Base-by-base conservation (phyloP, 2,329 filamentous ascomycete genomes). In the Fusarium robinianum region DNA sequence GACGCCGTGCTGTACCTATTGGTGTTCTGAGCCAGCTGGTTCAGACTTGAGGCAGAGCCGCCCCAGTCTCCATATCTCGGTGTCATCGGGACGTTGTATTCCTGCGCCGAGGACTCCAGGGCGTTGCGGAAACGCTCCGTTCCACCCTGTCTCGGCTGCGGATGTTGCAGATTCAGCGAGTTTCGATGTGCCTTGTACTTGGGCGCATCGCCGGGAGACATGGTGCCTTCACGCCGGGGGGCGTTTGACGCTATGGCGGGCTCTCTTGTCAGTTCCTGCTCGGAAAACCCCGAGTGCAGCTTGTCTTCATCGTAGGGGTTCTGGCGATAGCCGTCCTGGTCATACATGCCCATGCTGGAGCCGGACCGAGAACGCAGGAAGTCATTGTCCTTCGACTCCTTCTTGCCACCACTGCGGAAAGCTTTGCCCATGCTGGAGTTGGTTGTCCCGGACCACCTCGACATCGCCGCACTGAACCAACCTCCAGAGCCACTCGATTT, bases 381-480 rank as follows among this genome's bases (percentile, higher is more conserved):
- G 67, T 68, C 84, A 70, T 73, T 85, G 67, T 75, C 83, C 70
- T 73, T 84, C 71, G 75, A 74, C 29, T 79, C 76, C 59, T 78
- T 81, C 63, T 74, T 75, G 30, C 75, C 76, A 59, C 83, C 88
- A 60, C 80, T 82, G 26, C 86, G 82, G 66, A 91, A 87, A 26
- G 85, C 87, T 57, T 87, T 86, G 30, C 88, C 85, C 29, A 90
- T 83, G 49, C 90, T 95, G 1, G 90, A 96, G 4, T 91, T 81
- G 0, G 94, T 99, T 3, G 92, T 97, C 71, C 95, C 94, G 0
- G 92, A 97, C 94, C 94, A 99, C 29, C 94, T 83, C 5, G 94
- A 97, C 51, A 96, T 91, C 73, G 95, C 96, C 16, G 91, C 90
- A n/a, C n/a, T n/a, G 50, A 95, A 87, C 75, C 82, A 84, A 37